Evolutionary conservation across 192 early-diverging fungal species (phyloP), one percentile per base, ranked within the genome.

Genomic region (Linnemannia elongata): DNA sequence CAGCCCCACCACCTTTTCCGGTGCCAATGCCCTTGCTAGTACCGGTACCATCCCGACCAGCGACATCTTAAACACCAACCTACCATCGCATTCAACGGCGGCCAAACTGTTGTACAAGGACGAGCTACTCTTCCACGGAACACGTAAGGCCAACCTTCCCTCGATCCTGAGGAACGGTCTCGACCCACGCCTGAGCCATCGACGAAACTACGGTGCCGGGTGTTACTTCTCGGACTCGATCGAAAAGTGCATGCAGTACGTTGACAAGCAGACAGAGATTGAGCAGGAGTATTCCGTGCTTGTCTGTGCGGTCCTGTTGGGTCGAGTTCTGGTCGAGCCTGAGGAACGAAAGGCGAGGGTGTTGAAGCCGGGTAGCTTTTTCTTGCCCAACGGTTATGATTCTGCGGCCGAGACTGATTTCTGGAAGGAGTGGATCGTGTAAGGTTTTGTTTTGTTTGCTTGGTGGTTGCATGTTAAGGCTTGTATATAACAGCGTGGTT

Each of bases 221-320:
- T 63, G 77, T 1, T 87, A 87, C 35, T 81, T 87, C 36, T 87
- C 84, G 27, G 84, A 87, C 57, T 71, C 84, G 36, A 78, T 87
- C 24, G 84, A 87, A 36, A 87, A 87, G 69, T 87, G 84, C 33
- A 87, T 81, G 79, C 79, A 78, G 22, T 87, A 87, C 27, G 75
- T 80, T 0, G 84, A 87, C 39, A 4, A 5, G 1, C 84, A 87
- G 41, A 60, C 70, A 0, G 42, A 44, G 17, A 73, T 81, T 35
- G 72, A 74, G 0, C 84, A 87, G 33, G 71, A 81, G 27, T 87
- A 81, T 69, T 77, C 79, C 2, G 70, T 87, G n/a, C 47, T 87
- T 4, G 63, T 87, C 4, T 87, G 84, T 47, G 81, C 79, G 10
- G 84, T 81, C 18, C 70, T 81, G 1, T 49, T 87, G 17, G 84